Evolutionary conservation across 2,329 filamentous ascomycete species (phyloP).

Genomic region (Exophiala aquamarina): DNA sequence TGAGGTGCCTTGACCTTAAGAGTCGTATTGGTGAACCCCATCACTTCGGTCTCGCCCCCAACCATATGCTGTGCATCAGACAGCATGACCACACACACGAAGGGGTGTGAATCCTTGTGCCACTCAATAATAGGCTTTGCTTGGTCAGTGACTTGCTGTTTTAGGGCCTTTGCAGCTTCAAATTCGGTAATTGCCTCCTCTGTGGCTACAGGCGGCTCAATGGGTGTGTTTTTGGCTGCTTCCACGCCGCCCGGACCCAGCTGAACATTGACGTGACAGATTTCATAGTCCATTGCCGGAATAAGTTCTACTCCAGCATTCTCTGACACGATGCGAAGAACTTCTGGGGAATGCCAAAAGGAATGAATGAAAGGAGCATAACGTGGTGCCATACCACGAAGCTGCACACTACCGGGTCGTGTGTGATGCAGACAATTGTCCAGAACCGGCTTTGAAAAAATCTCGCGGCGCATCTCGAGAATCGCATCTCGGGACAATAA

Average conservation of each 20-base stretch:
- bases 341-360: slow-evolving; percentile 56
- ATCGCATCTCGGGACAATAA: too few relatives aligned
- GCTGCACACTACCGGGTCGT: too few relatives aligned
- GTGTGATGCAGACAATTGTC: too few relatives aligned
- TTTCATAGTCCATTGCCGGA: slow-evolving; percentile 57
- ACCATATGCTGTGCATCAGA: slow-evolving; percentile 48
- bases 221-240: slow-evolving; percentile 8
- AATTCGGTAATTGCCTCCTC: slow-evolving; percentile 7
- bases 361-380: slow-evolving; percentile 62
- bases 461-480: too few relatives aligned
- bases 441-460: too few relatives aligned
- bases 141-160: too few relatives aligned
- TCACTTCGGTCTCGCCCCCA: slow-evolving; percentile 60
- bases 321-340: slow-evolving; percentile 54
- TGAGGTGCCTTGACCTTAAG: neutral
- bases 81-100: slow-evolving; percentile 26
- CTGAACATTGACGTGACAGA: slow-evolving; percentile 58
- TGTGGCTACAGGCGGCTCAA: slow-evolving; percentile 25
- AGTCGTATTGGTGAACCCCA: too few relatives aligned
- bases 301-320: slow-evolving; percentile 59
- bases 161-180: slow-evolving; percentile 18
- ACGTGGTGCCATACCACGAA: slow-evolving; percentile 54
- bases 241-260: slow-evolving; percentile 30
- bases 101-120: slow-evolving; percentile 41
- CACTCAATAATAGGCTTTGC: slow-evolving; percentile 41